Evolutionary conservation across 176 grass and related monocot genomes (phyloP).

Genomic region (Elymus sibiricus): DNA sequence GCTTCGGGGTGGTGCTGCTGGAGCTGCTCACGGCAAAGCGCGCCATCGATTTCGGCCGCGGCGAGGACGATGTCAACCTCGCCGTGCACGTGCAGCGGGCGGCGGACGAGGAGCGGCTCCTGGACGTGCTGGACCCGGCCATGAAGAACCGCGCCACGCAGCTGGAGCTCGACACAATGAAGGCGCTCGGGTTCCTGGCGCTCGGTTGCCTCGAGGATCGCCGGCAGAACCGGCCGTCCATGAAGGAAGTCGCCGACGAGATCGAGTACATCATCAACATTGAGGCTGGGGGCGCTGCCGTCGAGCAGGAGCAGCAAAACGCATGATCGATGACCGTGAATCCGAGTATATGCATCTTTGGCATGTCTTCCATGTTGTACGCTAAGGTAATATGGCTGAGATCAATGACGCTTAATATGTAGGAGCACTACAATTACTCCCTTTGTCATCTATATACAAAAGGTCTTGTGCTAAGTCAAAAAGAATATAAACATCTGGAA

Average conservation of each 20-base stretch:
- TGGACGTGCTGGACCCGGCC: conserved; percentile 49
- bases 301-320: background rate
- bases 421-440: too few relatives aligned
- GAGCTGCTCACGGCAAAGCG: conserved; percentile 74
- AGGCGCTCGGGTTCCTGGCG: conserved; percentile 61
- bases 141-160: conserved; percentile 45
- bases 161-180: conserved; percentile 66
- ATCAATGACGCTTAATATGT: too few relatives aligned
- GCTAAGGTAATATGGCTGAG: too few relatives aligned
- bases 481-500: too few relatives aligned
- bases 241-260: conserved; percentile 77
- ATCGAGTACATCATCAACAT: conserved; percentile 80
- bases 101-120: conserved; percentile 49
- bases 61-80: conserved; percentile 70
- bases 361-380: too few relatives aligned
- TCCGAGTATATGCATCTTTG: too few relatives aligned
- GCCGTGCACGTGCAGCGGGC: conserved; percentile 45
- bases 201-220: conserved; percentile 75
- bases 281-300: conserved; percentile 1
- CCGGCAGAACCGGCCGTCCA: conserved; percentile 64
- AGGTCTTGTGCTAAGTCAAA: too few relatives aligned
- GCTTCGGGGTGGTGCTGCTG: conserved; percentile 62
- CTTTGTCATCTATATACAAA: too few relatives aligned
- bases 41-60: conserved; percentile 65
- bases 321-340: too few relatives aligned